Conservation (phyloP, 768 basidiomycete genomes). For the Tubosaeta sp. region DNA sequence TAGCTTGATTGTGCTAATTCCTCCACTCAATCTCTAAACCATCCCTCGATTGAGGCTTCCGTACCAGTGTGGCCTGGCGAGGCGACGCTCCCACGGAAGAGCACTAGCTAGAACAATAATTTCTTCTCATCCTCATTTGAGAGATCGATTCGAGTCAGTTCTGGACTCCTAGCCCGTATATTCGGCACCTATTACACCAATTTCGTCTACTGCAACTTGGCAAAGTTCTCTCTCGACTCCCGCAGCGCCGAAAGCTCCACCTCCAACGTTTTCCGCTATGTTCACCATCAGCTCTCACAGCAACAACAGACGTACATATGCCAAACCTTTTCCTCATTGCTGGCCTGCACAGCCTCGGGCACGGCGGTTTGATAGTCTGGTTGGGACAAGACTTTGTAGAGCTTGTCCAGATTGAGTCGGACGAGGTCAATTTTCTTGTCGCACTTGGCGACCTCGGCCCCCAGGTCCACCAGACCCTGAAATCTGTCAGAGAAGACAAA, state of each 20-base stretch:
- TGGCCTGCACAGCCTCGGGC: slow-evolving; percentile 46
- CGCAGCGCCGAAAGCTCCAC: slow-evolving; percentile 75
- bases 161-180: too few species aligned
- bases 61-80: too few species aligned
- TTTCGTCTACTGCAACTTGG: slow-evolving; percentile 47
- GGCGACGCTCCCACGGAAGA: too few species aligned
- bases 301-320: neutral
- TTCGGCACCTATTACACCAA: neutral
- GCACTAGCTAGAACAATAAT: too few species aligned
- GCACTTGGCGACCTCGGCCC: slow-evolving; percentile 82
- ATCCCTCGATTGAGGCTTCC: too few species aligned
- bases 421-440: slow-evolving; percentile 83
- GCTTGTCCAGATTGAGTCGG: slow-evolving; percentile 66
- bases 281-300: neutral
- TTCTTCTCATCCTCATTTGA: too few species aligned
- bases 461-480: slow-evolving; percentile 87
- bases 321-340: slow-evolving; percentile 63
- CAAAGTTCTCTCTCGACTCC: slow-evolving; percentile 72
- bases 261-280: slow-evolving; percentile 69
- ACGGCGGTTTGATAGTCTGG: slow-evolving; percentile 78
- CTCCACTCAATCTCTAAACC: too few species aligned
- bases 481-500: neutral
- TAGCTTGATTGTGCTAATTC: too few species aligned
- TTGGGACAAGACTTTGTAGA: slow-evolving; percentile 66
- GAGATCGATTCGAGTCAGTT: too few species aligned